Conservation (phyloP, 2,329 filamentous ascomycete species). For the Helotiales sp. region DNA sequence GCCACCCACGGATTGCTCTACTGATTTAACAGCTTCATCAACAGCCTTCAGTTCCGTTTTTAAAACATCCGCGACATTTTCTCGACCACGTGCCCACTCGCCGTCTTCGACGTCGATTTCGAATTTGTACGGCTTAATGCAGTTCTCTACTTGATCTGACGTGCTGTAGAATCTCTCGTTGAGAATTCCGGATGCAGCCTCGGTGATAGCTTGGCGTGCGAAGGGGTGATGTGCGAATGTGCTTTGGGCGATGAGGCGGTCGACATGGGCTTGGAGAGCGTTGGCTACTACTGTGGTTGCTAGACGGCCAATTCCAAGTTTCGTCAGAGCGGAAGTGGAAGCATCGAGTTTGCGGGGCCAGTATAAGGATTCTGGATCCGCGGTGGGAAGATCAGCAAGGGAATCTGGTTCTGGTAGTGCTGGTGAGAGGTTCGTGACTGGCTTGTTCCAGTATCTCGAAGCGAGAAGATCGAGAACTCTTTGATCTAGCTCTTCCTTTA, state of each 20-base stretch:
- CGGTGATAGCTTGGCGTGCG: slow-evolving; percentile 88
- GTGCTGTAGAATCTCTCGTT: slow-evolving; percentile 97
- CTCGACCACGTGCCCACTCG: slow-evolving; percentile 85
- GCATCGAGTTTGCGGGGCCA: slow-evolving; percentile 96
- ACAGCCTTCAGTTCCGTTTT: slow-evolving; percentile 87
- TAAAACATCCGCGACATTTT: slow-evolving; percentile 80
- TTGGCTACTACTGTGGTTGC: slow-evolving; percentile 90
- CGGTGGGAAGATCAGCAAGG: slow-evolving; percentile 79
- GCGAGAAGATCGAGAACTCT: slow-evolving; percentile 92
- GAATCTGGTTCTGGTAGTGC: slow-evolving; percentile 71
- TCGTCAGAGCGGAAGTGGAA: slow-evolving; percentile 87
- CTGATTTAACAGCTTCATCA: slow-evolving; percentile 74
- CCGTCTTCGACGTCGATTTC: slow-evolving; percentile 92
- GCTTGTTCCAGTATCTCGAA: slow-evolving; percentile 96
- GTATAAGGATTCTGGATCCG: slow-evolving; percentile 82
- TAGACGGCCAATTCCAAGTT: slow-evolving; percentile 88
- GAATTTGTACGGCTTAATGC: slow-evolving; percentile 98
- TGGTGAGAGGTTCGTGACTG: slow-evolving; percentile 79
- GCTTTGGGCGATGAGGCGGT: slow-evolving; percentile 76
- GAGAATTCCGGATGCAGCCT: slow-evolving; percentile 86
- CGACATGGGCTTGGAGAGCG: slow-evolving; percentile 84
- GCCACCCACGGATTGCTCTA: slow-evolving; percentile 81
- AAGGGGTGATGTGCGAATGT: slow-evolving; percentile 91
- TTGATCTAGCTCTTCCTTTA: slow-evolving; percentile 93
- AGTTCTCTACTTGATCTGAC: slow-evolving; percentile 97